Evolutionary conservation across 495 filamentous ascomycete genomes (phyloP), one percentile per base, ranked within the genome.

Genomic region (Cercophora sp.): DNA sequence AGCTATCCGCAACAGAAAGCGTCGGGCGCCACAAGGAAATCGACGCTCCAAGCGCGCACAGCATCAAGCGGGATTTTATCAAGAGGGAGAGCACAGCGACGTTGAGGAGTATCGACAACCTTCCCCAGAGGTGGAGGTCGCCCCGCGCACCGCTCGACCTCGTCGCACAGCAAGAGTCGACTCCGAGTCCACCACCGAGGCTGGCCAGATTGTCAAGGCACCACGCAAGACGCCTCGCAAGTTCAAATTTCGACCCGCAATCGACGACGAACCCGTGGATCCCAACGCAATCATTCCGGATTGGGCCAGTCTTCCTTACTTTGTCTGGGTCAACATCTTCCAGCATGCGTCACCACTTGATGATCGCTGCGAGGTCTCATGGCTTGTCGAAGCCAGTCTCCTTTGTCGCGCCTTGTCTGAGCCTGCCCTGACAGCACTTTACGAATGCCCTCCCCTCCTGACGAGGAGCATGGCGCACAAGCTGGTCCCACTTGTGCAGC

Each of bases 361-460:
- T 29, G 77, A 84, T 50, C 69, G 76, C 34, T 55, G 65, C 0
- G 77, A 81, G 0, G 76, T 80, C 2, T 62, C 65, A 48, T 89
- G 81, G 81, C 79, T 95, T 10, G 48, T 85, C 3, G 68, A 77
- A 19, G 67, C 81, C 15, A 81, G 86, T 9, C 64, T 77, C 8
- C 61, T 83, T 11, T 91, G 88, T 52, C 79, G 76, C 34, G 66
- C 72, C 3, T 91, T 91, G 51, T 67, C 78, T 5, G 86, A 91
- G 56, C 86, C 90, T 4, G 86, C 89, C 5, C 68, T 96, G 15
- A 82, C 85, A 11, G 85, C 78, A 10, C 73, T 93, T 4, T 93
- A 91, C 63, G 69, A 80, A 27, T 79, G 75, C 2, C 89, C 89
- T 0, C 84, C 87, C 0, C 65, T 58, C 70, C 75, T 48, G 53